Conservation (phyloP, 768 basidiomycete species). For the Pulveroboletus sp. region DNA sequence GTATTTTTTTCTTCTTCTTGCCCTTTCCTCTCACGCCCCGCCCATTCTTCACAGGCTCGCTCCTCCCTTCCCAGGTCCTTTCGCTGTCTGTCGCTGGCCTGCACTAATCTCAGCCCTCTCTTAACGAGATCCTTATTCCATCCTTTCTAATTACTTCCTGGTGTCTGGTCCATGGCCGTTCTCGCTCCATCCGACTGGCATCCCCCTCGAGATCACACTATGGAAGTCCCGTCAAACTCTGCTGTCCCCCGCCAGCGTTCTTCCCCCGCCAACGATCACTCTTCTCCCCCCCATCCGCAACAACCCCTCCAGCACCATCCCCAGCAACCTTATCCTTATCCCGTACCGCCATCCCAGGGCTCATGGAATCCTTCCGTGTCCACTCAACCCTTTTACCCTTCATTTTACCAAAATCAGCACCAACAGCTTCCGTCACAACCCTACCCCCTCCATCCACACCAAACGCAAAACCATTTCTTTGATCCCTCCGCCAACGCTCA, state of each 20-base stretch:
- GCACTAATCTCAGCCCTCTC: not conserved
- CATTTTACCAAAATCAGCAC: conserved; percentile 69
- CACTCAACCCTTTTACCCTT: conserved; percentile 71
- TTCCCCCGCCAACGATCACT: conserved; percentile 53
- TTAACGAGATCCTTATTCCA: conserved; percentile 8
- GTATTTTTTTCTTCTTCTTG: not conserved
- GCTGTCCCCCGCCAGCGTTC: conserved; percentile 53
- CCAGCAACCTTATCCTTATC: conserved; percentile 54
- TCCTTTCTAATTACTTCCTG: not conserved
- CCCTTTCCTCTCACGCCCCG: not conserved
- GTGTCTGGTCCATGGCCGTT: conserved; percentile 60
- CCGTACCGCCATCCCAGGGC: conserved; percentile 64
- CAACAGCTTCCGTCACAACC: conserved; percentile 48
- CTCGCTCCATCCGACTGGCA: conserved; percentile 76
- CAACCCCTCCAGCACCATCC: conserved; percentile 22
- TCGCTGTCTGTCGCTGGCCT: not conserved
- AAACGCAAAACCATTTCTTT: conserved; percentile 57
- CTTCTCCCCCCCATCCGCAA: conserved; percentile 29
- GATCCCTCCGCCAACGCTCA: conserved; percentile 73
- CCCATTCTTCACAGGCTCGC: not conserved
- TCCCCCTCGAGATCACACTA: conserved; percentile 56
- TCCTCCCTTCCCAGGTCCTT: not conserved
- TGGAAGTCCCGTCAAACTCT: conserved; percentile 49
- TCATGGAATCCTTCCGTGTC: conserved; percentile 65
- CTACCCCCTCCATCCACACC: conserved; percentile 41